Evolutionary conservation across 805 yeast genomes (phyloP).

Genomic region (Kuraishia floccosa): DNA sequence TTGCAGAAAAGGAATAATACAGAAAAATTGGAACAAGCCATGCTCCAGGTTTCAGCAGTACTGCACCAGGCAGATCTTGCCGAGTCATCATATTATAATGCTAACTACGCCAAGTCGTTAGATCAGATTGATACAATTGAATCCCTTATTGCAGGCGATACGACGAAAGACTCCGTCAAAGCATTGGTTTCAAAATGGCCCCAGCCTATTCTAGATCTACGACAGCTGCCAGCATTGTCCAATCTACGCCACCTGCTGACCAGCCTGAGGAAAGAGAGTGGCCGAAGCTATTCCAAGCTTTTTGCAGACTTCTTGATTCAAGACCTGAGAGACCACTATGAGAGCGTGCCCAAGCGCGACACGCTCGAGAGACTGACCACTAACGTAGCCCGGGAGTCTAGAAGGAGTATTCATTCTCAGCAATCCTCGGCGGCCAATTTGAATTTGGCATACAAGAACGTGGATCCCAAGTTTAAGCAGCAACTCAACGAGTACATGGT

Average conservation of each 20-base stretch:
- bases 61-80: constrained; percentile 36
- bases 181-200: constrained; percentile 30
- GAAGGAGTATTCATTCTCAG: too few species aligned
- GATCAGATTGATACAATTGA: constrained; percentile 48
- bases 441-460: constrained; percentile 7
- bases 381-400: constrained; percentile 6
- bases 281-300: constrained; percentile 50
- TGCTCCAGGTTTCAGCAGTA: constrained; percentile 40
- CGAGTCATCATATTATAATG: constrained; percentile 29
- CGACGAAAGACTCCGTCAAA: constrained; percentile 14
- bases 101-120: constrained; percentile 42
- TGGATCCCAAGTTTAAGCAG: constrained; percentile 27
- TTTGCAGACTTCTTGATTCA: constrained; percentile 43
- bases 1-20: constrained; percentile 46
- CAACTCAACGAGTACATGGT: constrained; percentile 34
- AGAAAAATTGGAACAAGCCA: constrained; percentile 48
- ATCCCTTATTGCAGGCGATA: constrained; percentile 43
- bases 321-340: constrained; percentile 53
- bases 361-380: constrained; percentile 37
- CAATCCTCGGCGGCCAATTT: neutral
- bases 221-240: constrained; percentile 36
- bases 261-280: constrained; percentile 50
- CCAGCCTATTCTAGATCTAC: constrained; percentile 26
- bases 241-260: constrained; percentile 41
- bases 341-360: constrained; percentile 30